Base-by-base conservation (phyloP, 1,284 basidiomycete species). In the Heterobasidion annosum region DNA sequence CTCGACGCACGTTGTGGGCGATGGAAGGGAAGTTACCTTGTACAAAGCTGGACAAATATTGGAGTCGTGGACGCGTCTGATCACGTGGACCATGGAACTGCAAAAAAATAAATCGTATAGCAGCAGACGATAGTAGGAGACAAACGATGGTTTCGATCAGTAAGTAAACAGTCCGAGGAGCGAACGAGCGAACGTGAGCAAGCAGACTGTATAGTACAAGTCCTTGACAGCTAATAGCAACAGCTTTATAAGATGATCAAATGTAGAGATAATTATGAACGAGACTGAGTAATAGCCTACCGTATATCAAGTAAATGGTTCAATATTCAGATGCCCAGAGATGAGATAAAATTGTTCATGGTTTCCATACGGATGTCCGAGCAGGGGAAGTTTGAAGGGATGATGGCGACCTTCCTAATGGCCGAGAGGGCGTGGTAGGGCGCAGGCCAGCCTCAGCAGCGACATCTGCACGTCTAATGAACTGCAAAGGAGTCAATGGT, bases 401-500 rank as follows among this genome's bases (percentile, higher is more conserved):
- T 5, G 52, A 19, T 5, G 18, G 25, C 35, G 72, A 63, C 35
- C 67, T 59, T 58, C 67, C 73, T 35, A 75, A 72, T 8, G 76
- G 77, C 3, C 76, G 76, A 40, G 68, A 67, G 19, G 76, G 71
- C 18, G 69, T 58, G 7, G 65, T 61, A 37, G 64, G 63, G 48
- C 67, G 45, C 25, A 47, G 10, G 10, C 37, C 8, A 19, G 18
- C 34, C 15, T 50, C 48, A 19, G 8, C 65, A 5, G 73, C 74
- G 40, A 63, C 66, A 34, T 77, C 76, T 51, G 74, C 80, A 40
- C 78, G 72, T 50, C 81, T 70, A 59, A 82, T 72, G 65, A 81
- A 82, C 59, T 83, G 81, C 47, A 82, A 63, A 0, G 81, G 72
- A 18, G 76, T 75, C 12, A 83, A 60, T 42, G 79, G 79, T 0